A percentile compares a stretch with the other conserved stretches of the same genome.
Conservation (phyloP, 768 basidiomycete genomes). For the Clathrus columnatus region DNA sequence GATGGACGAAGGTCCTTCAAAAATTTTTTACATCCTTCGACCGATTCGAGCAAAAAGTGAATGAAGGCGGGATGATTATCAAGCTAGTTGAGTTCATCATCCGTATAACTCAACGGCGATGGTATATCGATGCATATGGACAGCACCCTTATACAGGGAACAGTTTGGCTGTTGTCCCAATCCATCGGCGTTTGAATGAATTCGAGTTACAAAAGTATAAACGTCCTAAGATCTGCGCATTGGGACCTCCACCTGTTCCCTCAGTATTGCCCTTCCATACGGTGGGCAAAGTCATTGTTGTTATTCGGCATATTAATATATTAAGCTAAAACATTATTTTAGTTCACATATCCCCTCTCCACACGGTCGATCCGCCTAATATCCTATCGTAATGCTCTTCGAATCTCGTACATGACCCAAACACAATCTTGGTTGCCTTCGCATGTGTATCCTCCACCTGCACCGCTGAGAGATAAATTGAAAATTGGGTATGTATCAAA, state of each 20-base stretch:
- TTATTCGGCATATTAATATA: background rate
- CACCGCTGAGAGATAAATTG: constrained; percentile 31
- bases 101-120: constrained; percentile 32
- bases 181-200: background rate
- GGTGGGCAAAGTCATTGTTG: constrained; percentile 19
- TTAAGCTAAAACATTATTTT: background rate
- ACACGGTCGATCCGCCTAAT: constrained; percentile 36
- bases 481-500: constrained; percentile 43
- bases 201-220: constrained; percentile 12
- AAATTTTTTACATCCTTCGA: constrained; percentile 22
- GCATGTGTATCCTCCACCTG: constrained; percentile 31
- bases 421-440: constrained; percentile 33
- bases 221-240: constrained; percentile 16
- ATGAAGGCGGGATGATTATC: constrained; percentile 37
- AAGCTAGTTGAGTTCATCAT: constrained; percentile 36
- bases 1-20: constrained; percentile 26
- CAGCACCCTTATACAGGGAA: constrained; percentile 8
- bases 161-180: background rate
- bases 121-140: constrained; percentile 34
- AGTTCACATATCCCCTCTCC: constrained; percentile 40
- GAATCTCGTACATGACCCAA: constrained; percentile 35
- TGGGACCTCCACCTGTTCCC: constrained; percentile 27
- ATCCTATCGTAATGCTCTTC: constrained; percentile 38
- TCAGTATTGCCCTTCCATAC: constrained; percentile 43
- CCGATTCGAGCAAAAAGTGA: constrained; percentile 17